A percentile compares a stretch with the other conserved stretches of the same genome.
Conservation (phyloP, 345 rosid species). For the Isatis tinctoria region DNA sequence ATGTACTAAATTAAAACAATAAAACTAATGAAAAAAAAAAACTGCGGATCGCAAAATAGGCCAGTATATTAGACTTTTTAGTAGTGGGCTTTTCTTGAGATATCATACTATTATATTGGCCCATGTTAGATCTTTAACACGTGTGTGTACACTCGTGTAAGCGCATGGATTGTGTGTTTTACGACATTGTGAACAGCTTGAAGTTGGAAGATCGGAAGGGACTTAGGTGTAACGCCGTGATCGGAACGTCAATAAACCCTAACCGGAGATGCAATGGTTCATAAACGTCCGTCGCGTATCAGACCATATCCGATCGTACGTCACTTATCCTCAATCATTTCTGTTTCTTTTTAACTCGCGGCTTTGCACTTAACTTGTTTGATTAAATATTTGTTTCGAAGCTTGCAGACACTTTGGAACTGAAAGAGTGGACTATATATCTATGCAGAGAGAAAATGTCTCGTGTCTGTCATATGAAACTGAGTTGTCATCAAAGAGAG, state of each 20-base stretch:
- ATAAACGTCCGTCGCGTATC: constrained; percentile 33
- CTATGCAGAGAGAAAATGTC: too few relatives aligned
- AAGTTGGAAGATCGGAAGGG: constrained; percentile 18
- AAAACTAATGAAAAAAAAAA: neutral
- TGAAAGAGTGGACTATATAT: too few relatives aligned
- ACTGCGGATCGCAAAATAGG: neutral
- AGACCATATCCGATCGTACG: constrained; percentile 44
- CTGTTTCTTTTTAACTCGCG: too few relatives aligned
- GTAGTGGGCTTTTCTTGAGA: neutral
- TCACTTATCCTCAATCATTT: too few relatives aligned
- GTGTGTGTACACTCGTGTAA: constrained; percentile 4
- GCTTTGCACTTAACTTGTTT: too few relatives aligned
- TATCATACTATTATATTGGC: neutral
- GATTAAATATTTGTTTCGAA: too few relatives aligned
- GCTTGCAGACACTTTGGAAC: constrained; percentile 38
- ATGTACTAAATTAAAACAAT: neutral
- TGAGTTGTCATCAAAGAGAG: constrained; percentile 54
- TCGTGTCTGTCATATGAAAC: constrained; percentile 37
- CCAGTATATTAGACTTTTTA: neutral
- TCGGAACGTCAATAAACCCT: constrained; percentile 15
- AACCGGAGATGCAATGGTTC: constrained; percentile 42
- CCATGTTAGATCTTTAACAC: neutral
- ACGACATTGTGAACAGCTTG: neutral
- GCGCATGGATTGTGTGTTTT: neutral
- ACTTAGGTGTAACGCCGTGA: constrained; percentile 22